phyloP scores from a whole-genome alignment of 495 filamentous ascomycete genomes.

The Podospora pseudocomata region DNA sequence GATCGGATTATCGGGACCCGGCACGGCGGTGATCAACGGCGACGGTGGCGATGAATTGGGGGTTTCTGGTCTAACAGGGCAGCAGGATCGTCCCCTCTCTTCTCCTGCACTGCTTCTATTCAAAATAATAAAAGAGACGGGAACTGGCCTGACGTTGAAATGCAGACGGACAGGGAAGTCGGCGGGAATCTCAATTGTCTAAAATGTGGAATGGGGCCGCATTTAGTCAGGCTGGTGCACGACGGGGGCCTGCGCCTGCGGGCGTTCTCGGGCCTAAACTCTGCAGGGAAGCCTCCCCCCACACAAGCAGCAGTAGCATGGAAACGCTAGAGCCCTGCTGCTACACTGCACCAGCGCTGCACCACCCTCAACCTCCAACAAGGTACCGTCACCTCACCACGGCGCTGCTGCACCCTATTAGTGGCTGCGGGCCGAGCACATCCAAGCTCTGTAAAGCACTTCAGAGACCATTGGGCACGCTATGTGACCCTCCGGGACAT shows the following conservation, averaged over 20 bases:
- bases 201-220: conserved; percentile 22
- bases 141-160: conserved; percentile 14
- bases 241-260: conserved; percentile 12
- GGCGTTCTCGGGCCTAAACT: conserved; percentile 18
- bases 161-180: conserved; percentile 7
- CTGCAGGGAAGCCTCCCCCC: conserved; percentile 8
- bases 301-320: background rate
- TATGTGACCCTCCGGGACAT: conserved; percentile 22
- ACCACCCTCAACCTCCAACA: background rate
- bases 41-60: background rate
- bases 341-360: background rate
- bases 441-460: background rate
- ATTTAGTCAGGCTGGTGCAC: conserved; percentile 17
- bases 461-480: conserved; percentile 7
- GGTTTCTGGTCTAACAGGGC: background rate
- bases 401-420: background rate
- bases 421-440: conserved; percentile 3
- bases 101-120: background rate
- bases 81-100: background rate
- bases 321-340: conserved; percentile 5
- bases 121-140: background rate
- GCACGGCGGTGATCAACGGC: background rate
- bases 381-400: background rate
- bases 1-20: background rate
- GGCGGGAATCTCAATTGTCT: conserved; percentile 5